These are phyloP conservation scores for Stereocaulon alpinum DNA, from an alignment of 495 filamentous ascomycete genomes.

Conservation along the genomic window DNA sequence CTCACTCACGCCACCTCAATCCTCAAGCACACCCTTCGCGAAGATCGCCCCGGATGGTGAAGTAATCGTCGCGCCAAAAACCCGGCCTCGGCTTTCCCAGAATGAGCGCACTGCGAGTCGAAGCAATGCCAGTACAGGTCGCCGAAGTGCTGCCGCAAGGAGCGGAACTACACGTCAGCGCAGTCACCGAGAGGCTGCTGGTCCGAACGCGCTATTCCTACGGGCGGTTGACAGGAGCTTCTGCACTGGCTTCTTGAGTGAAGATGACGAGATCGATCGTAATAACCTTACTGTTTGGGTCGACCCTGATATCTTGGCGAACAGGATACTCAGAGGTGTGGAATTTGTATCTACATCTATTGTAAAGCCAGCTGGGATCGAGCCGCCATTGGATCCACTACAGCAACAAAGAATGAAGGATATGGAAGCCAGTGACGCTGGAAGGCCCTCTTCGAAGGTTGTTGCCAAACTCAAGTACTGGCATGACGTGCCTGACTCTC, in stretches of 20 bases:
- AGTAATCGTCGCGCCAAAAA: constrained; percentile 92
- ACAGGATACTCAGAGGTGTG: constrained; percentile 58
- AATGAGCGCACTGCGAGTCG: constrained; percentile 48
- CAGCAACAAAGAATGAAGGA: constrained; percentile 55
- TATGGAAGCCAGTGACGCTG: constrained; percentile 41
- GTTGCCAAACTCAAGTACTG: constrained; percentile 66
- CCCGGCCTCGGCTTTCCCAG: constrained; percentile 47
- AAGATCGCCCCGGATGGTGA: constrained; percentile 91
- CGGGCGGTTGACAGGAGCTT: constrained; percentile 61
- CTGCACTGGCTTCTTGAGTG: constrained; percentile 64
- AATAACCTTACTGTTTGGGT: constrained; percentile 74
- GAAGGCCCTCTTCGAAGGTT: constrained; percentile 55
- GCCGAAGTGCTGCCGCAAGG: constrained; percentile 59
- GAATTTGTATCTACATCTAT: constrained; percentile 66
- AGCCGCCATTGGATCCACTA: constrained; percentile 63
- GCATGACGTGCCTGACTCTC: constrained; percentile 76
- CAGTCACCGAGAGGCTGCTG: constrained; percentile 45
- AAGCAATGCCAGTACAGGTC: constrained; percentile 60
- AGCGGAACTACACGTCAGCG: constrained; percentile 56
- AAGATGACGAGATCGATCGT: constrained; percentile 39
- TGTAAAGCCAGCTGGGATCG: constrained; percentile 68
- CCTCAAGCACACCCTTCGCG: constrained; percentile 64
- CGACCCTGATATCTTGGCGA: constrained; percentile 60
- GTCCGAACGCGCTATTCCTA: constrained; percentile 57
- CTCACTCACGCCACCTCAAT: constrained; percentile 61